Percentiles rank a stretch among this genome's conserved stretches.
phyloP scores from a whole-genome alignment of 2,329 filamentous ascomycete genomes.

The Eutypa lata region DNA sequence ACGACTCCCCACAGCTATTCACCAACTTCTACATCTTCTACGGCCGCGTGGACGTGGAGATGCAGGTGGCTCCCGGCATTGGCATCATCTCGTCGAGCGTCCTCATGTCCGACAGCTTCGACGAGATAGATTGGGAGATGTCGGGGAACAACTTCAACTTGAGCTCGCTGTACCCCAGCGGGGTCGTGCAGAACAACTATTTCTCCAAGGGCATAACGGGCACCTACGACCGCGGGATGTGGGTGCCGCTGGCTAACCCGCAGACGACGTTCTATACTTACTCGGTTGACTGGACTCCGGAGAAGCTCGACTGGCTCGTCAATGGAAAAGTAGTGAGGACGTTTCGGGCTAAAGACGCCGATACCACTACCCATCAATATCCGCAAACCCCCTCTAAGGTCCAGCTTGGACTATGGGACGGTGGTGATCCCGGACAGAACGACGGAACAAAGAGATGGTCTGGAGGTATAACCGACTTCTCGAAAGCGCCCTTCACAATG shows the following conservation, averaged over 20 bases:
- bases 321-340: constrained; percentile 14
- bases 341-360: constrained; percentile 8
- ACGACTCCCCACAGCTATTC: constrained; percentile 15
- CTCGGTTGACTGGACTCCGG: constrained; percentile 17
- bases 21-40: constrained; percentile 17
- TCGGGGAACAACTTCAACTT: constrained; percentile 18
- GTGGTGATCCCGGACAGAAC: constrained; percentile 12
- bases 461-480: constrained; percentile 14
- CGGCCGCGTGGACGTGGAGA: constrained; percentile 15
- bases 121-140: constrained; percentile 21
- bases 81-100: constrained; percentile 17
- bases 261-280: constrained; percentile 16
- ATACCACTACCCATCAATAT: constrained; percentile 9
- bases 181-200: constrained; percentile 13
- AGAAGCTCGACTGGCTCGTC: constrained; percentile 12
- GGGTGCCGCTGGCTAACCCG: constrained; percentile 7
- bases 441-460: constrained; percentile 14
- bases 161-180: constrained; percentile 9
- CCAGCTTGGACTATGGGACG: constrained; percentile 16
- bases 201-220: constrained; percentile 13
- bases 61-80: constrained; percentile 14
- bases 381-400: constrained; percentile 17
- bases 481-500: constrained; percentile 11
- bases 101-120: constrained; percentile 15
- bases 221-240: constrained; percentile 8